These are phyloP conservation scores for Zymoseptoria tritici DNA, from an alignment of 2,329 filamentous ascomycete genomes.

Conservation along the genomic window DNA sequence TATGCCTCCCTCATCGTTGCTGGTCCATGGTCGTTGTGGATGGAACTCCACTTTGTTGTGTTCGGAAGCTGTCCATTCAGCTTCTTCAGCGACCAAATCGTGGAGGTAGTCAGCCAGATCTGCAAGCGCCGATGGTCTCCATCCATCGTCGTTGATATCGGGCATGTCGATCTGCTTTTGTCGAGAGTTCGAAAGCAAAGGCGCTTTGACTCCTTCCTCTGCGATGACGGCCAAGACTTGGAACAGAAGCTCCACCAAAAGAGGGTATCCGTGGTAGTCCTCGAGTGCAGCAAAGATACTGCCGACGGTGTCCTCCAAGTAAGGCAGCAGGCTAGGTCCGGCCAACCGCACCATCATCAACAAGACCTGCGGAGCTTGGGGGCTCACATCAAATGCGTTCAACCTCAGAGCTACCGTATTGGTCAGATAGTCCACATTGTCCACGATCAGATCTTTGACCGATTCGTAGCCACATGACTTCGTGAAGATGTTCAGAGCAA, in stretches of 20 bases:
- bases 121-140: slow-evolving; percentile 32
- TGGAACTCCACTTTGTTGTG: slow-evolving; percentile 26
- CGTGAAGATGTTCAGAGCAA: slow-evolving; percentile 74
- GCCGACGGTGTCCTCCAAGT: slow-evolving; percentile 81
- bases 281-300: slow-evolving; percentile 92
- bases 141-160: slow-evolving; percentile 7
- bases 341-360: slow-evolving; percentile 90
- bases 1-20: slow-evolving; percentile 27
- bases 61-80: slow-evolving; percentile 19
- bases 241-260: slow-evolving; percentile 79
- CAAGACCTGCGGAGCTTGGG: slow-evolving; percentile 81
- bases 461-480: slow-evolving; percentile 63
- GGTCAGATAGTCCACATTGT: slow-evolving; percentile 93
- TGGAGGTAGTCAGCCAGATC: slow-evolving; percentile 34
- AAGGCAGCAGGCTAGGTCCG: slow-evolving; percentile 73
- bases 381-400: slow-evolving; percentile 86
- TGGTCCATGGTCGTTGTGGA: slow-evolving; percentile 25
- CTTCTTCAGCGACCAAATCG: slow-evolving; percentile 6
- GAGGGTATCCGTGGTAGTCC: slow-evolving; percentile 86
- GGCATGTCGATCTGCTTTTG: background rate
- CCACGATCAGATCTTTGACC: slow-evolving; percentile 72
- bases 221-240: slow-evolving; percentile 74
- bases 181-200: slow-evolving; percentile 41
- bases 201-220: slow-evolving; percentile 63
- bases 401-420: slow-evolving; percentile 85